Percentiles rank a stretch among this genome's conserved stretches.
Conservation (phyloP, 2,329 filamentous ascomycete genomes). For the Fusarium secorum region DNA sequence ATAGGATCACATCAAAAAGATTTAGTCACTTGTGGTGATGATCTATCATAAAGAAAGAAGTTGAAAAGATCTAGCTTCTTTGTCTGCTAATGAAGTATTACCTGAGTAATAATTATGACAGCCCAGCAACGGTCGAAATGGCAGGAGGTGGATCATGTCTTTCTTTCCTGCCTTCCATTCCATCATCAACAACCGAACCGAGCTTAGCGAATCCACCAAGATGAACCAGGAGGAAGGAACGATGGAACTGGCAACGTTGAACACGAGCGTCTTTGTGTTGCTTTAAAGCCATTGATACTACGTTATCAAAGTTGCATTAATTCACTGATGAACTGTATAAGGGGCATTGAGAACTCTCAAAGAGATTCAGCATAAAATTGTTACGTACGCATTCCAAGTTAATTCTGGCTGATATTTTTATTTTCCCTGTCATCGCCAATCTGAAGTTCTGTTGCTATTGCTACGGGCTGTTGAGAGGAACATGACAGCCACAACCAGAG, state of each 20-base stretch:
- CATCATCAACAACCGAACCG: conserved; percentile 11
- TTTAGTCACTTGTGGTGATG: background rate
- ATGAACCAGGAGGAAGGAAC: conserved; percentile 15
- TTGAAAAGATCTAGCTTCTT: background rate
- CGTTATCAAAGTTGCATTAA: background rate
- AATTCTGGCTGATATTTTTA: background rate
- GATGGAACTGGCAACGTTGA: conserved; percentile 13
- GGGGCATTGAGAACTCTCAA: background rate
- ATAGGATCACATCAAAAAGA: background rate
- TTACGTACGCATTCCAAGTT: background rate
- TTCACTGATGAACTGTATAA: background rate
- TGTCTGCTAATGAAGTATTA: background rate
- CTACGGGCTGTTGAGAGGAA: background rate
- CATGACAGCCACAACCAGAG: conserved; percentile 21
- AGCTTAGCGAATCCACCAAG: conserved; percentile 22
- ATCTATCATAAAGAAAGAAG: background rate
- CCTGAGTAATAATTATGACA: background rate
- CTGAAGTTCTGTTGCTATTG: conserved; percentile 14
- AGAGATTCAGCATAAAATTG: background rate
- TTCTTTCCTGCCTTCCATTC: conserved; percentile 16
- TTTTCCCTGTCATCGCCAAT: conserved; percentile 27
- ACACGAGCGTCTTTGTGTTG: background rate
- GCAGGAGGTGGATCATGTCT: conserved; percentile 17
- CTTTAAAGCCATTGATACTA: background rate
- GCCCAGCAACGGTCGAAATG: background rate